Conservation (phyloP, 2,329 filamentous ascomycete species). For the Nemania diffusa region DNA sequence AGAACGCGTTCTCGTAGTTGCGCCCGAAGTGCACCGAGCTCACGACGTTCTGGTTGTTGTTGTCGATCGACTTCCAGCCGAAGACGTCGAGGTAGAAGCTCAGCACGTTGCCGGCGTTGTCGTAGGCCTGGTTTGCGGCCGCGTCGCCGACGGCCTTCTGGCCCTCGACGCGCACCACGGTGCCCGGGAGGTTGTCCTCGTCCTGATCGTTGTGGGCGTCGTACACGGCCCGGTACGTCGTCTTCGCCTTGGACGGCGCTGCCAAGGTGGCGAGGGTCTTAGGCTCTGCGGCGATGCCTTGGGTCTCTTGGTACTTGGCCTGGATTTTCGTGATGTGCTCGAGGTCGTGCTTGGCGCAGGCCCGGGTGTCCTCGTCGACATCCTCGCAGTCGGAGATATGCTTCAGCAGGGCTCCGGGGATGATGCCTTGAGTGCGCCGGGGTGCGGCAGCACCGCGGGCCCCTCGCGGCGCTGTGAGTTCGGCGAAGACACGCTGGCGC, state of each 20-base stretch:
- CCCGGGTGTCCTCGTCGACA: conserved; percentile 53
- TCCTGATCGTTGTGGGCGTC: conserved; percentile 54
- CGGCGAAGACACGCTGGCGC: conserved; percentile 51
- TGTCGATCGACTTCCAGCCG: conserved; percentile 63
- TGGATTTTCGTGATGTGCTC: conserved; percentile 53
- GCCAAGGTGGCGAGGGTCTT: conserved; percentile 34
- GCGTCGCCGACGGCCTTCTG: conserved; percentile 54
- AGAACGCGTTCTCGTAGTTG: conserved; percentile 64
- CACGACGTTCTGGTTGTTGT: conserved; percentile 60
- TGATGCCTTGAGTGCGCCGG: conserved; percentile 46
- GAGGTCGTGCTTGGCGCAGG: conserved; percentile 53
- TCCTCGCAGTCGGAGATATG: conserved; percentile 52
- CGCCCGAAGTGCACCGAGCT: conserved; percentile 64
- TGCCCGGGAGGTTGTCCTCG: conserved; percentile 55
- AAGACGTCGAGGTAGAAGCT: conserved; percentile 62
- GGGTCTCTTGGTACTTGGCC: conserved; percentile 46
- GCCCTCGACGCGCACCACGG: conserved; percentile 56
- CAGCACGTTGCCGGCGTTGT: conserved; percentile 61
- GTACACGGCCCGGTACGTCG: conserved; percentile 57
- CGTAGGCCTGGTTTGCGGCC: conserved; percentile 60
- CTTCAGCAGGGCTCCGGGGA: conserved; percentile 55
- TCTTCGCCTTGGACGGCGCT: conserved; percentile 40
- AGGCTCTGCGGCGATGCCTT: conserved; percentile 39
- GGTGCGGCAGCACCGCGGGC: conserved; percentile 37
- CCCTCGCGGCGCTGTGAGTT: conserved; percentile 50